A percentile compares a stretch with the other conserved stretches of the same genome.
These are phyloP conservation scores for Dispira parvispora DNA, from an alignment of 192 early-diverging fungal species.

Conservation along the genomic window DNA sequence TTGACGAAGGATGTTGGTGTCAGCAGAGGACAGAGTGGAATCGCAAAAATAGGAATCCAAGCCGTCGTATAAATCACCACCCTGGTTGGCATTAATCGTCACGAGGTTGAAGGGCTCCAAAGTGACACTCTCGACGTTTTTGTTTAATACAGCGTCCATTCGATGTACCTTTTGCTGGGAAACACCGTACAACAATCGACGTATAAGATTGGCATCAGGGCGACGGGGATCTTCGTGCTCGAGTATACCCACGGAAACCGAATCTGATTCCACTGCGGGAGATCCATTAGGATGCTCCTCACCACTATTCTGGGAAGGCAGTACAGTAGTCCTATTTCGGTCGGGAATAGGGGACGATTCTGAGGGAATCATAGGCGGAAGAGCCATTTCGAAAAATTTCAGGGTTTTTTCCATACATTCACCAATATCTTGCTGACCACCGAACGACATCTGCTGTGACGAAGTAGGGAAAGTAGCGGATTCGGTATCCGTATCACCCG, in stretches of 20 bases:
- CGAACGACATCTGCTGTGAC: constrained; percentile 21
- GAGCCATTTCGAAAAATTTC: constrained; percentile 37
- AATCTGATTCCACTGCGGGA: neutral
- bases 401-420: constrained; percentile 60
- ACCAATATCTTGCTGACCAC: constrained; percentile 56
- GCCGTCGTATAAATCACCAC: constrained; percentile 31
- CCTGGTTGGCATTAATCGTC: constrained; percentile 28
- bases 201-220: constrained; percentile 9
- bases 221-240: constrained; percentile 11
- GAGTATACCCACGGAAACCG: no score
- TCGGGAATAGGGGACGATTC: no score
- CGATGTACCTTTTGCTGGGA: constrained; percentile 24
- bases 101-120: constrained; percentile 30
- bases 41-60: constrained; percentile 39
- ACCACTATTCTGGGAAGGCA: neutral
- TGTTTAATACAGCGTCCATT: constrained; percentile 17
- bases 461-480: neutral
- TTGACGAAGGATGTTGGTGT: neutral
- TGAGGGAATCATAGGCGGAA: constrained; percentile 18
- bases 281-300: neutral
- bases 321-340: no score
- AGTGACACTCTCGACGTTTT: constrained; percentile 19
- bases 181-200: constrained; percentile 32
- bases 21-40: constrained; percentile 11
- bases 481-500: neutral